Percentiles rank a stretch among this genome's conserved stretches.
Conservation (phyloP, 2,329 filamentous ascomycete species). For the Lasiodiplodia theobromae region DNA sequence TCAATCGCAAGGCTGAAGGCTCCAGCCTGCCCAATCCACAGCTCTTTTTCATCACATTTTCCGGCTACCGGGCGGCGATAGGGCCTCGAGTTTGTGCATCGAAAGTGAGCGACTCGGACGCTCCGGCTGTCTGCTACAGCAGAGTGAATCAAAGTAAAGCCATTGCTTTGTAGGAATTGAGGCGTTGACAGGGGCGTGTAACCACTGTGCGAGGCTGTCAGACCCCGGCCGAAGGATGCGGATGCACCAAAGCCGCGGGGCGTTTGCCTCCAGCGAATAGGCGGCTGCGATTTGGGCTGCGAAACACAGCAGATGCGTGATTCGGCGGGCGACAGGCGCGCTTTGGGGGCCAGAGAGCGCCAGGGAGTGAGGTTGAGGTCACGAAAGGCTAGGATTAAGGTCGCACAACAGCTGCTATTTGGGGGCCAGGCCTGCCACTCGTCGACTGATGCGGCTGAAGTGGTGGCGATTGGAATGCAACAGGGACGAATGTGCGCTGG, state of each 20-base stretch:
- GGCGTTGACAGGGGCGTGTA: not conserved
- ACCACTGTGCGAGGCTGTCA: not conserved
- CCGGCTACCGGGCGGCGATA: not conserved
- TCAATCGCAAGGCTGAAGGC: not conserved
- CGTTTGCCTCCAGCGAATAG: not conserved
- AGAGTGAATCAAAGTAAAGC: not conserved
- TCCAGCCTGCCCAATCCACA: not conserved
- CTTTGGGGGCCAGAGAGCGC: not conserved
- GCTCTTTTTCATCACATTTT: not conserved
- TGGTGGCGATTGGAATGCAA: not conserved
- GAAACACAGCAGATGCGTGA: not conserved
- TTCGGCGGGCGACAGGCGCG: not conserved
- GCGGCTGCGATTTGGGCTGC: not conserved
- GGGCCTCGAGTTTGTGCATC: too few relatives aligned
- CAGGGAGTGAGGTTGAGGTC: not conserved
- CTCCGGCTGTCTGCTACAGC: too few relatives aligned
- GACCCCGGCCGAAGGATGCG: not conserved
- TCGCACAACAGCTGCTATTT: not conserved
- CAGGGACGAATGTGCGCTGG: too few relatives aligned
- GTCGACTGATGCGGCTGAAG: not conserved
- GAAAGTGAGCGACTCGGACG: too few relatives aligned
- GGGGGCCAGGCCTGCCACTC: not conserved
- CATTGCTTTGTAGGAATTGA: not conserved
- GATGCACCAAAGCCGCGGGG: not conserved
- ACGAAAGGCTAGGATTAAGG: not conserved